Conservation (phyloP, 1,139 yeast genomes). For the Trichomonascaceae sp. region DNA sequence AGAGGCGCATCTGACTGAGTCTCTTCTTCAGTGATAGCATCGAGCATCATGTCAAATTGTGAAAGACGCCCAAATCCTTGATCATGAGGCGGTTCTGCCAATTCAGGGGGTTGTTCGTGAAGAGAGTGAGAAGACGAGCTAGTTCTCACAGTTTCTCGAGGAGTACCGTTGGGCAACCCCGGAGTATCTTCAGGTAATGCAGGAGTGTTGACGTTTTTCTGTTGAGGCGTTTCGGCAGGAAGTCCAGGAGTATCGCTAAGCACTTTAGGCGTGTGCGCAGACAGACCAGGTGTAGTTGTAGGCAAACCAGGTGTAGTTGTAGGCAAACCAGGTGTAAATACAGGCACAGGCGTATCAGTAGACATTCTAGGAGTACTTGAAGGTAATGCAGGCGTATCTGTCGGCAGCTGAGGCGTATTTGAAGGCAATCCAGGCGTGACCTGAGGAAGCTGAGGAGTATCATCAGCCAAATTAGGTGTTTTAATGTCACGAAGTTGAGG, state of each 20-base stretch:
- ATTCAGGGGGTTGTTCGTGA: neutral
- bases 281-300: neutral
- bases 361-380: neutral
- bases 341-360: neutral
- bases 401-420: neutral
- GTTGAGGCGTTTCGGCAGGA: neutral
- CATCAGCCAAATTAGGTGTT: neutral
- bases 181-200: neutral
- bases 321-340: neutral
- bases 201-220: neutral
- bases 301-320: neutral
- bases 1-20: neutral
- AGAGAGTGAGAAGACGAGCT: neutral
- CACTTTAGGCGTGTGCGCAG: neutral
- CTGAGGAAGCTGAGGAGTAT: neutral
- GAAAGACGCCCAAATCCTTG: conserved; percentile 1
- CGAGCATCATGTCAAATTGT: conserved; percentile 7
- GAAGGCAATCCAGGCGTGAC: neutral
- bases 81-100: neutral
- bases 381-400: neutral
- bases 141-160: neutral
- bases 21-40: conserved; percentile 8
- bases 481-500: neutral
- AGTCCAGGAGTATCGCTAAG: neutral
- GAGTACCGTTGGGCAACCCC: neutral